Evolutionary conservation across 75 land plant genomes (phyloP), one percentile per base, ranked within the genome.

Genomic region (Sequoia sempervirens): DNA sequence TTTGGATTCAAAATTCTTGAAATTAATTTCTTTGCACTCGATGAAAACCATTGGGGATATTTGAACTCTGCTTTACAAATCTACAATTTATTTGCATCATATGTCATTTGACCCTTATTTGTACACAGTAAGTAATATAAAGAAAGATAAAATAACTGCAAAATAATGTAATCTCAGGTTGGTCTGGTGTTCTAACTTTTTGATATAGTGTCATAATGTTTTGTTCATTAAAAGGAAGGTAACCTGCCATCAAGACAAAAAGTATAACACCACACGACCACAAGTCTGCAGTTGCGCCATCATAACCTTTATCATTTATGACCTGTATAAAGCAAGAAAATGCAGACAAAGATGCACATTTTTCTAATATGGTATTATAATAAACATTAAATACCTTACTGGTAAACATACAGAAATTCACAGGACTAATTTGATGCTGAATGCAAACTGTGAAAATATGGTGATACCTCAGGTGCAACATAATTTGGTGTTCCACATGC

Each of bases 191-290:
- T 80, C 81, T 80, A 17, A 92, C 95, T 90, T 94, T 94, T 81
- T 73, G 83, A 80, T 94, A 90, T 72, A 94, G 84, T 23, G 86
- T 87, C 66, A 89, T 86, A 56, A 94, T 87, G 64, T 92, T 87
- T 37, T 82, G 82, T 50, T 94, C 97, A 41, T 88, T 84, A 88
- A 95, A 95, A 18, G 97, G 97, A 52, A 95, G 90, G 86, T 90
- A 93, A 41, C 97, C 97, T 52, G 97, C 95, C 97, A 93, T 91
- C 41, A 93, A 72, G 74, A 92, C 93, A 89, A 84, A 95, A n/a
- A 95, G 91, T 73, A 95, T 89, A 28, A 95, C 95, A 17, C 97
- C 97, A 86, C 95, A 95, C 17, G 97, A 95, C 97, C 97, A 95
- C 26, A 95, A 74, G 90, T 95, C 97, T 40, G 97, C 97, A 82